These are phyloP conservation scores for Colletotrichum graminicola DNA, from an alignment of 2,329 filamentous ascomycete genomes.

Conservation along the genomic window DNA sequence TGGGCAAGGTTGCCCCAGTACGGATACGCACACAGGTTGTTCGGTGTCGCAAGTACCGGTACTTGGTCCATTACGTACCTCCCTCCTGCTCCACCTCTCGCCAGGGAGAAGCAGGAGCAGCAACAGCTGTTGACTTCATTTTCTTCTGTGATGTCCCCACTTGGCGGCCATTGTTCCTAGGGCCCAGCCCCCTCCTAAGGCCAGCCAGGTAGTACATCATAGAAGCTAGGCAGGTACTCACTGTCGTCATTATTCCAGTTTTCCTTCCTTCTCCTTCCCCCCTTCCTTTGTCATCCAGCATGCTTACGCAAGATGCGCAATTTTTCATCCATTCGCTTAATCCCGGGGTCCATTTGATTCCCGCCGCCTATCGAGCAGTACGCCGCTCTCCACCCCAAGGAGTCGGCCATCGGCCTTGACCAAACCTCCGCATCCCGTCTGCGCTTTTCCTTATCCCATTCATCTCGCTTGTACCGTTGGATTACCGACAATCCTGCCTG, in stretches of 20 bases:
- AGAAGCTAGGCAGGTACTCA: constrained; percentile 1
- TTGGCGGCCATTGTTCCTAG: constrained; percentile 18
- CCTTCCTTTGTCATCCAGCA: not conserved
- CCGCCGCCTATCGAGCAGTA: constrained; percentile 24
- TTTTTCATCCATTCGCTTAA: constrained; percentile 23
- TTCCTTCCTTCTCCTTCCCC: not conserved
- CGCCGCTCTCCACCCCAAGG: constrained; percentile 11
- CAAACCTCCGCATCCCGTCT: constrained; percentile 20
- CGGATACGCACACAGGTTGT: constrained; percentile 9
- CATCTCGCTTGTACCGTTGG: not conserved
- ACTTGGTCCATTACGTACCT: not conserved
- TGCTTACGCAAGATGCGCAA: constrained; percentile 12
- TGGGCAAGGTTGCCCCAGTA: constrained; percentile 14
- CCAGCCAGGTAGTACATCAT: no score
- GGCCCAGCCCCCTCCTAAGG: not conserved
- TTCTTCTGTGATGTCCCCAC: constrained; percentile 5
- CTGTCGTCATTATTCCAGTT: constrained; percentile 36
- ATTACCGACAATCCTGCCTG: constrained; percentile 16
- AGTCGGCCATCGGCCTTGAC: constrained; percentile 29
- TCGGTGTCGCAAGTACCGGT: constrained; percentile 29
- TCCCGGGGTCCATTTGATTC: constrained; percentile 33
- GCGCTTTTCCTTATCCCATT: not conserved
- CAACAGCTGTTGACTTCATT: constrained; percentile 2
- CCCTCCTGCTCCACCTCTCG: not conserved
- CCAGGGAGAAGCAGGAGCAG: no score